phyloP scores from a whole-genome alignment of 1,139 yeast genomes.

The Blastobotrys illinoisensis region DNA sequence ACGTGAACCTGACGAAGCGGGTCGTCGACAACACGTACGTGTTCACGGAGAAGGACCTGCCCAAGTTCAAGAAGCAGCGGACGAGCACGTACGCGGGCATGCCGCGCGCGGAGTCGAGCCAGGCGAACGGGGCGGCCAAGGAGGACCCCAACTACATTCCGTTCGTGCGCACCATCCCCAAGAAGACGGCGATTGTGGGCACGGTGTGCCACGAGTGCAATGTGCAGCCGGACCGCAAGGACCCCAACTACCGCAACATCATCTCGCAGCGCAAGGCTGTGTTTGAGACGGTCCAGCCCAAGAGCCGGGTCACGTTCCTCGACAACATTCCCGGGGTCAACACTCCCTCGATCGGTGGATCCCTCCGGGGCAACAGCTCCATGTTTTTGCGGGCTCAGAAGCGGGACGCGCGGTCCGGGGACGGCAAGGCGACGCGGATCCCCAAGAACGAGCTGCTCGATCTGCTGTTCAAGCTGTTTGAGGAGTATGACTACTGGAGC shows the following conservation, averaged over 20 bases:
- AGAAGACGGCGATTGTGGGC: conserved; percentile 80
- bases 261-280: conserved; percentile 47
- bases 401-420: conserved; percentile 43
- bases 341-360: conserved; percentile 72
- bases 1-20: conserved; percentile 68
- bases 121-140: conserved; percentile 4
- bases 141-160: conserved; percentile 22
- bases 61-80: conserved; percentile 44
- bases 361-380: conserved; percentile 42
- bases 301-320: conserved; percentile 73
- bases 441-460: conserved; percentile 90
- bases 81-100: not conserved
- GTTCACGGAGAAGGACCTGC: conserved; percentile 83
- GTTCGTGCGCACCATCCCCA: conserved; percentile 30
- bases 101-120: conserved; percentile 3
- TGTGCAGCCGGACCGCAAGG: conserved; percentile 71
- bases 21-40: conserved; percentile 76
- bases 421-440: conserved; percentile 90
- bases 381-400: conserved; percentile 32
- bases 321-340: conserved; percentile 84
- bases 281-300: conserved; percentile 35
- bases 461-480: conserved; percentile 79
- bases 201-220: conserved; percentile 91
- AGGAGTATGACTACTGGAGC: conserved; percentile 95
- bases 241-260: conserved; percentile 60